Conservation (phyloP, 2,329 filamentous ascomycete genomes). For the Neonectria magnoliae region DNA sequence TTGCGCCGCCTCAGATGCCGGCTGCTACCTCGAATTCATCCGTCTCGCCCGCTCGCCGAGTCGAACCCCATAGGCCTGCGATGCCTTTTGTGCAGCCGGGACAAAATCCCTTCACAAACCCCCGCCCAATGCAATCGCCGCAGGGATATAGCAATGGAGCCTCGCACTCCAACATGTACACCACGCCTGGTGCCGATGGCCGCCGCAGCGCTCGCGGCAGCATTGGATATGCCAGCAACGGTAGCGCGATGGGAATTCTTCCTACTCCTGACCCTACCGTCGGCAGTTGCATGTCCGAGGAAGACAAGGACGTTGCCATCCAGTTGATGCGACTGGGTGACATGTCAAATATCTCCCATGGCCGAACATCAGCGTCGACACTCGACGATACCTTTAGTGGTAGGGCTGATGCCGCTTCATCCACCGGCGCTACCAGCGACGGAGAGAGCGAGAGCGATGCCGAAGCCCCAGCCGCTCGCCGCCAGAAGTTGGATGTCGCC, state of each 20-base stretch:
- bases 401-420: slow-evolving; percentile 84
- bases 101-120: slow-evolving; percentile 83
- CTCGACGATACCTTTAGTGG: slow-evolving; percentile 94
- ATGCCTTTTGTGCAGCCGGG: slow-evolving; percentile 80
- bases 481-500: slow-evolving; percentile 63
- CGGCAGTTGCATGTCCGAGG: slow-evolving; percentile 95
- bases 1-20: slow-evolving; percentile 93
- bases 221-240: slow-evolving; percentile 62
- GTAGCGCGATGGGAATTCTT: slow-evolving; percentile 66
- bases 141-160: slow-evolving; percentile 72
- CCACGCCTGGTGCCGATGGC: slow-evolving; percentile 69
- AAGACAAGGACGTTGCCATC: slow-evolving; percentile 91
- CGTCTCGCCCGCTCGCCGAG: slow-evolving; percentile 87
- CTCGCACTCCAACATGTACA: slow-evolving; percentile 64
- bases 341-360: slow-evolving; percentile 91
- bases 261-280: slow-evolving; percentile 98
- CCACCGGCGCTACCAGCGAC: slow-evolving; percentile 85
- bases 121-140: slow-evolving; percentile 82
- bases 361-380: slow-evolving; percentile 91
- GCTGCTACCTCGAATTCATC: slow-evolving; percentile 97
- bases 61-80: slow-evolving; percentile 75
- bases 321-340: slow-evolving; percentile 97
- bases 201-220: slow-evolving; percentile 72
- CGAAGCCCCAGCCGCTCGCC: slow-evolving; percentile 67
- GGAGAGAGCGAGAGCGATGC: slow-evolving; percentile 74